phyloP scores from a whole-genome alignment of 179 eudicot species.

The Actinidia chinensis region DNA sequence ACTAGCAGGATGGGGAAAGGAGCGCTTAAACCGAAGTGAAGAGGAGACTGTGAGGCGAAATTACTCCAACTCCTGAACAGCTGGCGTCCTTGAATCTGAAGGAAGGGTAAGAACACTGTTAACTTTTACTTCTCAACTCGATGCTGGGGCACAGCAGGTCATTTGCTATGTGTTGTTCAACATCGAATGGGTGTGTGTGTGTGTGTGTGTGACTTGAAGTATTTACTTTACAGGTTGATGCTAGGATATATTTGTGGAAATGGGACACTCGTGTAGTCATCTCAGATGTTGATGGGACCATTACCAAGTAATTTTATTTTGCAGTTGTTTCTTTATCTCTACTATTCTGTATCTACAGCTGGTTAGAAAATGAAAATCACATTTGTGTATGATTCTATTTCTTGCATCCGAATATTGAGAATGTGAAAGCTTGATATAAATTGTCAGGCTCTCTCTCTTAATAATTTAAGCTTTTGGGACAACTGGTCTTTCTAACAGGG shows the following conservation, averaged over 20 bases:
- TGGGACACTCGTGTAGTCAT: constrained; percentile 86
- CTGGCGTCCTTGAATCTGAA: constrained; percentile 78
- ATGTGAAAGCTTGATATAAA: background rate
- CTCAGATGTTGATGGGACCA: constrained; percentile 98
- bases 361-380: background rate
- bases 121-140: constrained; percentile 79
- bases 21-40: constrained; percentile 28
- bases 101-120: constrained; percentile 71
- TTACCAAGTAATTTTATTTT: constrained; percentile 64
- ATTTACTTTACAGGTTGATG: constrained; percentile 63
- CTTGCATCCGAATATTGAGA: background rate
- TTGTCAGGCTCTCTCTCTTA: background rate
- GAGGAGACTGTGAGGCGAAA: constrained; percentile 50
- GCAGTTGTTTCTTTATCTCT: background rate
- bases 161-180: constrained; percentile 10
- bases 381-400: background rate
- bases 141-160: constrained; percentile 87
- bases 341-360: background rate
- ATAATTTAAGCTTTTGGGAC: background rate
- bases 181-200: no score
- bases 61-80: constrained; percentile 80
- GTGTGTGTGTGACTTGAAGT: constrained; percentile 1
- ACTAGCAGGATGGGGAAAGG: constrained; percentile 22
- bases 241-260: constrained; percentile 90
- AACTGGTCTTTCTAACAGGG: background rate